These are phyloP conservation scores for Lepidium campestre DNA, from an alignment of 441 rosid genomes.

Conservation along the genomic window DNA sequence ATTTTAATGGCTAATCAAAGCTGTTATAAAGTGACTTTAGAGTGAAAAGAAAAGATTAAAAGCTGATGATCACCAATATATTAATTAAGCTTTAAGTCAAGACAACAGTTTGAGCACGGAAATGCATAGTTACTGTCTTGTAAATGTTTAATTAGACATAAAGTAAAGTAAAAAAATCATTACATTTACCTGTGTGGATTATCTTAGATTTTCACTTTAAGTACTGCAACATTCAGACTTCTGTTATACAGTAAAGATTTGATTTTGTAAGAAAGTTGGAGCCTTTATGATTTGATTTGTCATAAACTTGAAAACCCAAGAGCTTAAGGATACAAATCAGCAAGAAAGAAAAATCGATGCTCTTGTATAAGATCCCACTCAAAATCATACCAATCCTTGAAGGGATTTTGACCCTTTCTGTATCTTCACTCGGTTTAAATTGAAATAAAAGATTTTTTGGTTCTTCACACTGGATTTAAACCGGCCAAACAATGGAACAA, in stretches of 20 bases:
- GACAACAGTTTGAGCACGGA: not conserved
- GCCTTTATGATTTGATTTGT: not conserved
- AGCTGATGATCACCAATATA: not conserved
- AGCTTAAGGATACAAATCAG: not conserved
- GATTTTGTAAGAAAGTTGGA: not conserved
- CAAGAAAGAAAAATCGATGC: constrained; percentile 2
- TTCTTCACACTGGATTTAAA: constrained; percentile 13
- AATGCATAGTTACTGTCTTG: not conserved
- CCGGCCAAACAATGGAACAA: constrained; percentile 25
- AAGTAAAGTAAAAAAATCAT: not conserved
- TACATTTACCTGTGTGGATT: not conserved
- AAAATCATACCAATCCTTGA: constrained; percentile 24
- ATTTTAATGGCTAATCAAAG: not conserved
- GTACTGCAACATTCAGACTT: not conserved
- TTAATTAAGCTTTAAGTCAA: not conserved
- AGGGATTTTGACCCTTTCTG: constrained; percentile 1
- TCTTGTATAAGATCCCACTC: constrained; percentile 23
- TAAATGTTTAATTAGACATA: not conserved
- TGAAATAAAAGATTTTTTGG: not conserved
- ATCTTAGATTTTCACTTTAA: not conserved
- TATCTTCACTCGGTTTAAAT: constrained; percentile 26
- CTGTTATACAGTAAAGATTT: not conserved
- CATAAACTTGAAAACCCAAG: not conserved
- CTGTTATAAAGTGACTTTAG: not conserved
- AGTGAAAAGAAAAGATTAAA: not conserved